phyloP scores from a whole-genome alignment of 169 alveolate species.

The Cryptosporidium bovis region DNA sequence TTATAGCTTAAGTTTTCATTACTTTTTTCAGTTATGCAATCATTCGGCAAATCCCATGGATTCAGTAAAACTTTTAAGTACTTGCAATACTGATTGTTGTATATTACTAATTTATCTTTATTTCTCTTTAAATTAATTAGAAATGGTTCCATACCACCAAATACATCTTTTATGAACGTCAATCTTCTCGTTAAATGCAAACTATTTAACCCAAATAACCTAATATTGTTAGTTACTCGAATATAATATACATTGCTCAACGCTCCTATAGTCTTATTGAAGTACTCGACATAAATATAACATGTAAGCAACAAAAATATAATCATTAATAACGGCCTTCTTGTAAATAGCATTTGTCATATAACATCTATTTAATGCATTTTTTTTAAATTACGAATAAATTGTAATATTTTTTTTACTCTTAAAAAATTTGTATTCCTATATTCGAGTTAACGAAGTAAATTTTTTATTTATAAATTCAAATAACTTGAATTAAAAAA shows the following conservation, averaged over 20 bases:
- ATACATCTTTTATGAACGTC: background rate
- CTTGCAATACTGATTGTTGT: background rate
- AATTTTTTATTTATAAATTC: background rate
- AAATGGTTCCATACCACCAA: background rate
- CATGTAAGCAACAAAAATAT: conserved; percentile 14
- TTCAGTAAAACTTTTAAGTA: background rate
- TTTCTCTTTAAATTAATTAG: background rate
- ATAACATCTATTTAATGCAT: conserved; percentile 31
- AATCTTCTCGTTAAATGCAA: too few relatives aligned
- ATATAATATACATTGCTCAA: background rate
- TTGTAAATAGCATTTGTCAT: conserved; percentile 15
- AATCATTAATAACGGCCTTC: conserved; percentile 30
- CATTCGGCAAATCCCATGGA: conserved; percentile 32
- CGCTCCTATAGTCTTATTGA: background rate
- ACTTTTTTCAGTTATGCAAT: conserved; percentile 3
- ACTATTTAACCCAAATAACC: too few relatives aligned
- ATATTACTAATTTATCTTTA: background rate
- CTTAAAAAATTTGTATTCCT: background rate
- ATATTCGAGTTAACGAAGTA: conserved; percentile 5
- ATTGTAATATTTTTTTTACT: background rate
- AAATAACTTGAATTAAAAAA: background rate
- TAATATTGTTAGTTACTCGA: background rate
- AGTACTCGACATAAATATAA: conserved; percentile 7
- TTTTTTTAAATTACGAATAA: background rate
- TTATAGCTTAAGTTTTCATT: background rate